A percentile compares a stretch with the other conserved stretches of the same genome.
Evolutionary conservation across 202 grass and related monocot genomes (phyloP).

Genomic region (Setaria viridis): DNA sequence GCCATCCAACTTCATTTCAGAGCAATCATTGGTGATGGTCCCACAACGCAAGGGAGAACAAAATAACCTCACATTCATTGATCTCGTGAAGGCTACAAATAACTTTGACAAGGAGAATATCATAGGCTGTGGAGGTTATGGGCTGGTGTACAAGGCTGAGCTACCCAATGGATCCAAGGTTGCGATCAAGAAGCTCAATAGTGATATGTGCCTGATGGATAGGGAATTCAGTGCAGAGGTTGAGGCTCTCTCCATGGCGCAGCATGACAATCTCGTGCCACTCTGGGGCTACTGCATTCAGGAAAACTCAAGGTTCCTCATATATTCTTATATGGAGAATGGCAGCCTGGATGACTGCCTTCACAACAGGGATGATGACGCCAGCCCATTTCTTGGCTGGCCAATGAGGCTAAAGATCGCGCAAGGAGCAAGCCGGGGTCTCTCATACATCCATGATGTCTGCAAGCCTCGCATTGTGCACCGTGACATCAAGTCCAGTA

Average conservation of each 20-base stretch:
- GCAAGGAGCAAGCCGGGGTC: conserved; percentile 58
- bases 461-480: conserved; percentile 77
- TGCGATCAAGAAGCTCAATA: conserved; percentile 73
- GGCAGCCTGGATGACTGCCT: conserved; percentile 80
- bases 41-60: conserved; percentile 35
- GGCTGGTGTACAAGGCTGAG: conserved; percentile 80
- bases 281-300: conserved; percentile 80
- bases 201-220: conserved; percentile 64
- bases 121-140: conserved; percentile 77
- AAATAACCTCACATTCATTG: conserved; percentile 53
- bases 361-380: conserved; percentile 56
- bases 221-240: conserved; percentile 83
- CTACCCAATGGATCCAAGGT: conserved; percentile 56
- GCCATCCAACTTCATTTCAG: conserved; percentile 40
- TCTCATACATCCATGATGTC: conserved; percentile 70
- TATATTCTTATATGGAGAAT: conserved; percentile 95
- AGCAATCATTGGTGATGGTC: conserved; percentile 55
- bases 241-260: conserved; percentile 60
- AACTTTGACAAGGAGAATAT: conserved; percentile 78
- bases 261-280: conserved; percentile 73
- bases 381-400: conserved; percentile 61
- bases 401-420: conserved; percentile 65
- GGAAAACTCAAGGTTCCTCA: conserved; percentile 59
- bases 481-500: conserved; percentile 84
- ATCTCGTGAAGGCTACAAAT: conserved; percentile 79